phyloP scores from a whole-genome alignment of 169 alveolate species.

The Plasmodium gonderi region DNA sequence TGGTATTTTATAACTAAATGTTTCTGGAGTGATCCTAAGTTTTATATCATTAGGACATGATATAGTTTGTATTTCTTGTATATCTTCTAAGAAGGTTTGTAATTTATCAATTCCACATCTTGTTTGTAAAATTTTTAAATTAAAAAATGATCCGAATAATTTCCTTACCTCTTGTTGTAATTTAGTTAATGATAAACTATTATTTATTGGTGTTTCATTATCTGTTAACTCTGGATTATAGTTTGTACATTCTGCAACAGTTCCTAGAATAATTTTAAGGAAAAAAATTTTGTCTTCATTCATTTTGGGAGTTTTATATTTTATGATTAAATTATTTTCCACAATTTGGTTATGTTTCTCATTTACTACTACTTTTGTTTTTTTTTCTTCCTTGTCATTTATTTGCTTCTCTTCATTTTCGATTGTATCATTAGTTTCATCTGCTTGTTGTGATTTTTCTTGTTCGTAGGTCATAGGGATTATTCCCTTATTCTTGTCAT shows the following conservation, averaged over 20 bases:
- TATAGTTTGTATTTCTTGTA: slow-evolving; percentile 42
- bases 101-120: slow-evolving; percentile 55
- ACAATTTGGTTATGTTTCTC: not conserved
- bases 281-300: slow-evolving; percentile 18
- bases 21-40: slow-evolving; percentile 52
- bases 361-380: not conserved
- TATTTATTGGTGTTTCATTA: slow-evolving; percentile 39
- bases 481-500: not conserved
- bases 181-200: slow-evolving; percentile 41
- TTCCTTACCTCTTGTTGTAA: slow-evolving; percentile 57
- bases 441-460: not conserved
- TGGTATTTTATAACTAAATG: slow-evolving; percentile 41
- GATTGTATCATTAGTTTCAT: not conserved
- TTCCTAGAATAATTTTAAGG: slow-evolving; percentile 41
- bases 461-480: no score
- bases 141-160: slow-evolving; percentile 36
- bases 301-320: slow-evolving; percentile 60
- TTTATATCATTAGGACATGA: slow-evolving; percentile 30
- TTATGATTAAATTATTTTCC: slow-evolving; percentile 36
- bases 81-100: slow-evolving; percentile 50
- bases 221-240: slow-evolving; percentile 35
- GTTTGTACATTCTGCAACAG: slow-evolving; percentile 43
- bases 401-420: not conserved
- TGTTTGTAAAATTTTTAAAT: slow-evolving; percentile 42
- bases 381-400: not conserved